Conservation (phyloP, 768 basidiomycete genomes). For the Piloderma croceum region DNA sequence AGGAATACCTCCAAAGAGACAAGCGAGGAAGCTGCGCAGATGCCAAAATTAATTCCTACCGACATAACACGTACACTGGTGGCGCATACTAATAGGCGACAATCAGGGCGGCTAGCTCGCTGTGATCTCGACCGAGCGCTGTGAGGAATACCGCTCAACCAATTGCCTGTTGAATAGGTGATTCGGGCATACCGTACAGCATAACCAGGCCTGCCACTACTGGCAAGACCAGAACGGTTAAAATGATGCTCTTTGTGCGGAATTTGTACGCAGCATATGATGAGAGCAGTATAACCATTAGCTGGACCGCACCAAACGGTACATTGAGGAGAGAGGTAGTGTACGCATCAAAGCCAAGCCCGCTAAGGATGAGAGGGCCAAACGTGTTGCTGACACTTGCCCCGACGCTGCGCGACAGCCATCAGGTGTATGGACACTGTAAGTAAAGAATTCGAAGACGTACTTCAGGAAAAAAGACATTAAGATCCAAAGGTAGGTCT, state of each 20-base stretch:
- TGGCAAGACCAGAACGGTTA: constrained; percentile 11
- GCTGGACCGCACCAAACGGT: constrained; percentile 15
- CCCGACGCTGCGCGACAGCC: neutral
- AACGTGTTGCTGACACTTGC: constrained; percentile 1
- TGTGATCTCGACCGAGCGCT: no score
- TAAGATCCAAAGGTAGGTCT: constrained; percentile 13
- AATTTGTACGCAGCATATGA: constrained; percentile 6
- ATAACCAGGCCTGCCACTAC: constrained; percentile 15
- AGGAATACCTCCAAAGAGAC: constrained; percentile 2
- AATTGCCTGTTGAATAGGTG: neutral
- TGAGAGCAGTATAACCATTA: constrained; percentile 9
- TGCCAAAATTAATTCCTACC: constrained; percentile 1
- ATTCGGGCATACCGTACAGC: constrained; percentile 5
- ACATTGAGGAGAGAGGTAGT: constrained; percentile 15
- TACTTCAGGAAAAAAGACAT: constrained; percentile 13
- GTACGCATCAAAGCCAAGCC: constrained; percentile 12
- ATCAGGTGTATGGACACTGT: neutral
- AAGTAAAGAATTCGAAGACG: neutral
- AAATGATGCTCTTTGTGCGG: constrained; percentile 10
- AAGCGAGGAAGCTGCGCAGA: constrained; percentile 2
- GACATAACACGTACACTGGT: no score
- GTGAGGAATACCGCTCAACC: no score
- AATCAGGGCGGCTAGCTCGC: no score
- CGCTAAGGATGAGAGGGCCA: constrained; percentile 13
- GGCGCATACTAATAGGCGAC: no score